A percentile compares a stretch with the other conserved stretches of the same genome.
These are phyloP conservation scores for Skeletonema potamos DNA, from an alignment of 108 stramenopile genomes.

Conservation along the genomic window DNA sequence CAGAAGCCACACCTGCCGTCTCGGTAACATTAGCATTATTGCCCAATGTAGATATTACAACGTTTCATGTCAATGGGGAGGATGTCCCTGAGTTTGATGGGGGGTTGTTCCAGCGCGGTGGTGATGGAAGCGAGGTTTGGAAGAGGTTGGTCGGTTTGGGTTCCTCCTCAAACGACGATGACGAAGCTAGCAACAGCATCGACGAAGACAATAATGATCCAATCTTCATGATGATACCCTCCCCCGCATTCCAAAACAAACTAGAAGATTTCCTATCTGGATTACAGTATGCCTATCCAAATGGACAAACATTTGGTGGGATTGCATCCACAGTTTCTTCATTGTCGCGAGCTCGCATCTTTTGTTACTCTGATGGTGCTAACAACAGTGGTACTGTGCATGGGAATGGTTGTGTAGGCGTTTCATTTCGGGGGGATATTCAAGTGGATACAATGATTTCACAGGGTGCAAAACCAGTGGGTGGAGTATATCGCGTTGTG, in stretches of 20 bases:
- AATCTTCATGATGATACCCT: conserved; percentile 66
- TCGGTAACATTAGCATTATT: conserved; percentile 61
- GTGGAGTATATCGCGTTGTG: conserved; percentile 80
- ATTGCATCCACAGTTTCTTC: conserved; percentile 80
- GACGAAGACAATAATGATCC: conserved; percentile 33
- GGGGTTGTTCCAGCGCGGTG: conserved; percentile 13
- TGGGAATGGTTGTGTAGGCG: conserved; percentile 81
- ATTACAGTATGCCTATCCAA: conserved; percentile 38
- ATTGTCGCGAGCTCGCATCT: conserved; percentile 66
- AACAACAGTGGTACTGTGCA: conserved; percentile 14
- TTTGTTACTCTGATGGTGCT: conserved; percentile 46
- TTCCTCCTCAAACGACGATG: conserved; percentile 8
- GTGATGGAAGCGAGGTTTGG: conserved; percentile 8
- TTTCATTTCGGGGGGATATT: conserved; percentile 70
- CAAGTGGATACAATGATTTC: conserved; percentile 68
- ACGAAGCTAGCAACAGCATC: not conserved
- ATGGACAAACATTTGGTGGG: conserved; percentile 58
- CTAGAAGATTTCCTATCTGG: conserved; percentile 70
- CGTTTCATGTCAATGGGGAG: conserved; percentile 61
- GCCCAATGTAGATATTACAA: conserved; percentile 64
- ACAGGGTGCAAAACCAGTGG: conserved; percentile 84
- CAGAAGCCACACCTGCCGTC: conserved; percentile 72
- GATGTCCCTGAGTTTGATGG: conserved; percentile 68
- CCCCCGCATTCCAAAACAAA: conserved; percentile 74
- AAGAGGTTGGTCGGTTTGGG: conserved; percentile 50